phyloP scores from a whole-genome alignment of 306 rosid species.

The Betula pendula region DNA sequence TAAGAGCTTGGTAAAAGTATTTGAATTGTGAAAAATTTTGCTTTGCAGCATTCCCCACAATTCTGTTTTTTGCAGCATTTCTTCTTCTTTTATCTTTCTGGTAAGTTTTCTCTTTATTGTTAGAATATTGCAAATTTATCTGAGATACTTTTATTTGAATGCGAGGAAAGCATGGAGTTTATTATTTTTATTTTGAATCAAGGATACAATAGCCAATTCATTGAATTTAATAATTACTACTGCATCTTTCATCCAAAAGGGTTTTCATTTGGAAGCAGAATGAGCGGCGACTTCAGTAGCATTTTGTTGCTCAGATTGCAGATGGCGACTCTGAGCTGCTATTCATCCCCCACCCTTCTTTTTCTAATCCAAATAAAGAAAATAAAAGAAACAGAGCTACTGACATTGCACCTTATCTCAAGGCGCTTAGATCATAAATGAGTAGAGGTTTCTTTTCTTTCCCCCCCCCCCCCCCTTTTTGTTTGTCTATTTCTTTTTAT shows the following conservation, averaged over 20 bases:
- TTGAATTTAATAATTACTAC: neutral
- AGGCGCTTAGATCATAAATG: neutral
- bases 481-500: no score
- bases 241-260: neutral
- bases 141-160: neutral
- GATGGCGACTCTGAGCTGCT: neutral
- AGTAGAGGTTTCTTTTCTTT: neutral
- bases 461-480: no score
- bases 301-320: neutral
- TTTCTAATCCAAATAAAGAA: neutral
- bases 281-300: neutral
- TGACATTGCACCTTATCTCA: neutral
- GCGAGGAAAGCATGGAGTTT: conserved; percentile 11
- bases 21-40: conserved; percentile 35
- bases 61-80: conserved; percentile 86
- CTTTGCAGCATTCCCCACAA: conserved; percentile 92
- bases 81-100: conserved; percentile 97
- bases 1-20: conserved; percentile 26
- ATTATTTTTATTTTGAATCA: neutral
- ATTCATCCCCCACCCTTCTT: neutral
- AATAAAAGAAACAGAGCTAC: neutral
- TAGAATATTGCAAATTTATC: conserved; percentile 18
- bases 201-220: neutral
- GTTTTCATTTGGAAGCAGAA: neutral
- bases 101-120: conserved; percentile 54